A percentile compares a stretch with the other conserved stretches of the same genome.
These are phyloP conservation scores for Talaromyces trachyspermus DNA, from an alignment of 495 filamentous ascomycete species.

Conservation along the genomic window DNA sequence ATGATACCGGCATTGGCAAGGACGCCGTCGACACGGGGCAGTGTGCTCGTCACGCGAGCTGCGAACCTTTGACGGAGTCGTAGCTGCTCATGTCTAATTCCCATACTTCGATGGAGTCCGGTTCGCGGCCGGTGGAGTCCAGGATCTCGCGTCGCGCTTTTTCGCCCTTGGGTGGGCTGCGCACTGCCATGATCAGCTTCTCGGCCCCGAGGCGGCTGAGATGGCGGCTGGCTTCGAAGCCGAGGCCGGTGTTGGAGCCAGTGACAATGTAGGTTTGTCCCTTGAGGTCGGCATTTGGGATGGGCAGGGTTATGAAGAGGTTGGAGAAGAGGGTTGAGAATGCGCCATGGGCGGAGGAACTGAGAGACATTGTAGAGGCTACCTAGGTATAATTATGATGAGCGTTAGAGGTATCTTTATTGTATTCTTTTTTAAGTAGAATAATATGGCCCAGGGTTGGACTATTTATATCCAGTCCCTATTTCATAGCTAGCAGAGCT, in stretches of 20 bases:
- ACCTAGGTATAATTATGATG: not conserved
- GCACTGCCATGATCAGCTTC: slow-evolving; percentile 40
- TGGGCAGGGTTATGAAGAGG: slow-evolving; percentile 3
- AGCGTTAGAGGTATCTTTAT: not conserved
- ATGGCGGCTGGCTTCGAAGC: slow-evolving; percentile 38
- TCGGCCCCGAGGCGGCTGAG: slow-evolving; percentile 28
- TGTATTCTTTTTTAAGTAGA: not conserved
- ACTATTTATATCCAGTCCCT: too few relatives aligned
- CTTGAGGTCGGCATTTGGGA: slow-evolving; percentile 11
- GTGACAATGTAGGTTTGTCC: slow-evolving; percentile 45
- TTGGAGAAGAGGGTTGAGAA: slow-evolving; percentile 2
- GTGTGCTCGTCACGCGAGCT: slow-evolving; percentile 8
- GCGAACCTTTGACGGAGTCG: slow-evolving; percentile 27
- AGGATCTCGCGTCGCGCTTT: slow-evolving; percentile 27
- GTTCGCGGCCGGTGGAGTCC: slow-evolving; percentile 17
- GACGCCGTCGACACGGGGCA: slow-evolving; percentile 25
- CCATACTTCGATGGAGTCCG: slow-evolving; percentile 29
- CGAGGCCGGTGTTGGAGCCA: slow-evolving; percentile 44
- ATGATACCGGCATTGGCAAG: slow-evolving; percentile 30
- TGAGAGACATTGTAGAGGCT: not conserved
- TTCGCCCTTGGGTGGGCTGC: slow-evolving; percentile 32
- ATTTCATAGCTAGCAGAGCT: too few relatives aligned
- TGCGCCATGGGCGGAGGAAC: not conserved
- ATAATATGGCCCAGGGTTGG: too few relatives aligned
- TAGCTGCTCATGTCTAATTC: slow-evolving; percentile 28